Conservation (phyloP, 2,329 filamentous ascomycete species). For the Phyllosticta paracitricarpa region DNA sequence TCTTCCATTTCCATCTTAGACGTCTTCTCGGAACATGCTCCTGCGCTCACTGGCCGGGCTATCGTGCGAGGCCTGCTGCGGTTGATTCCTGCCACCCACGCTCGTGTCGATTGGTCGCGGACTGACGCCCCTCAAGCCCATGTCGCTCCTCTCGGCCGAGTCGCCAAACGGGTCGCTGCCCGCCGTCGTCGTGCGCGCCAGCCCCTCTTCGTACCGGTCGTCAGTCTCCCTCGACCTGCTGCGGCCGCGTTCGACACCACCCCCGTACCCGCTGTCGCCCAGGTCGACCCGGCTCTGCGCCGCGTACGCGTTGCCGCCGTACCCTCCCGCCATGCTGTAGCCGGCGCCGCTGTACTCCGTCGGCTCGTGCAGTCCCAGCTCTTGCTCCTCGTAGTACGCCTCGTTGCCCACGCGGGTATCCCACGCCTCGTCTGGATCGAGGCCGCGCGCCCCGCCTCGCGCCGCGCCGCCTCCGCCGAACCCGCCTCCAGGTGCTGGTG, state of each 20-base stretch:
- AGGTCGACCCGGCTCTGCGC: slow-evolving; percentile 12
- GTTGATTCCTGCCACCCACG: slow-evolving; percentile 31
- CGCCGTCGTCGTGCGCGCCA: slow-evolving; percentile 23
- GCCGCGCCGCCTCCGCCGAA: slow-evolving; percentile 30
- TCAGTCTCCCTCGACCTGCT: slow-evolving; percentile 41
- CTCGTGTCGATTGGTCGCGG: slow-evolving; percentile 53
- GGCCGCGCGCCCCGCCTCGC: slow-evolving; percentile 37
- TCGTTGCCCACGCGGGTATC: slow-evolving; percentile 69
- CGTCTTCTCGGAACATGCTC: slow-evolving; percentile 61
- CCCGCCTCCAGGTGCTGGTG: slow-evolving; percentile 22
- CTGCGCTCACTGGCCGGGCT: slow-evolving; percentile 55
- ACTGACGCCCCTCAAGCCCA: slow-evolving; percentile 60
- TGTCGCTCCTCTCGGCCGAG: slow-evolving; percentile 50
- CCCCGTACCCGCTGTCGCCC: neutral
- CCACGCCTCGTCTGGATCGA: slow-evolving; percentile 82
- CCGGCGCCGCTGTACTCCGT: slow-evolving; percentile 30
- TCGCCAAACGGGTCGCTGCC: slow-evolving; percentile 61
- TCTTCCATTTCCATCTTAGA: slow-evolving; percentile 34
- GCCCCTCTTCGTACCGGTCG: slow-evolving; percentile 18
- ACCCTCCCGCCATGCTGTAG: slow-evolving; percentile 19
- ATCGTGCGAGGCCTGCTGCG: slow-evolving; percentile 33
- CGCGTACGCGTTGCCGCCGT: slow-evolving; percentile 15
- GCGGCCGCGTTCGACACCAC: slow-evolving; percentile 31
- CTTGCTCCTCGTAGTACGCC: slow-evolving; percentile 66
- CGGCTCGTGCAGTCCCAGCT: slow-evolving; percentile 49